These are phyloP conservation scores for Phialocephala subalpina DNA, from an alignment of 2,329 filamentous ascomycete species.

Conservation along the genomic window DNA sequence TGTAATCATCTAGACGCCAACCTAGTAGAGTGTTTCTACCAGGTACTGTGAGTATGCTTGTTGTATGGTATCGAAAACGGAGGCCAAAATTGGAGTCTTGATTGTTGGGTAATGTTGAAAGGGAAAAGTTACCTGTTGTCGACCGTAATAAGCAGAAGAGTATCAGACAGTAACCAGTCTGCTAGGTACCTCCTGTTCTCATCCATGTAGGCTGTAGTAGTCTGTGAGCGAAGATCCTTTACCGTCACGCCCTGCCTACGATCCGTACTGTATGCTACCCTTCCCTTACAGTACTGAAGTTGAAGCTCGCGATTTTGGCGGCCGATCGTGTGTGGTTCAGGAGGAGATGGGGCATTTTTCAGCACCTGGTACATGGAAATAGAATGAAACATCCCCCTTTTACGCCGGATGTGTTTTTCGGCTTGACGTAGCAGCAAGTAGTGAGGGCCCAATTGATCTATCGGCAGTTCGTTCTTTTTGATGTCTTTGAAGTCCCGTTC, in stretches of 20 bases:
- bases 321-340: no score
- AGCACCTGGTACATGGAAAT: conserved; percentile 12
- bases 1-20: conserved; percentile 14
- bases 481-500: background rate
- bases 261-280: conserved; percentile 27
- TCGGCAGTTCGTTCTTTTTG: background rate
- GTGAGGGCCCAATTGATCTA: conserved; percentile 4
- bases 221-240: background rate
- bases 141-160: background rate
- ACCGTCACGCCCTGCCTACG: conserved; percentile 15
- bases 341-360: no score
- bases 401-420: conserved; percentile 12
- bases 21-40: conserved; percentile 23
- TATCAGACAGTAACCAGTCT: background rate
- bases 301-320: background rate
- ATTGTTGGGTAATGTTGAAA: no score
- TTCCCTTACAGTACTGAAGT: conserved; percentile 35
- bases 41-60: background rate
- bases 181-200: background rate
- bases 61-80: no score
- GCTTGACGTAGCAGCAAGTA: conserved; percentile 17
- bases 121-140: background rate
- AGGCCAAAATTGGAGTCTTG: no score
- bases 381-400: conserved; percentile 20
- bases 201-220: background rate